These are phyloP conservation scores for Umbelopsis vinacea DNA, from an alignment of 192 early-diverging fungal genomes.

Conservation along the genomic window DNA sequence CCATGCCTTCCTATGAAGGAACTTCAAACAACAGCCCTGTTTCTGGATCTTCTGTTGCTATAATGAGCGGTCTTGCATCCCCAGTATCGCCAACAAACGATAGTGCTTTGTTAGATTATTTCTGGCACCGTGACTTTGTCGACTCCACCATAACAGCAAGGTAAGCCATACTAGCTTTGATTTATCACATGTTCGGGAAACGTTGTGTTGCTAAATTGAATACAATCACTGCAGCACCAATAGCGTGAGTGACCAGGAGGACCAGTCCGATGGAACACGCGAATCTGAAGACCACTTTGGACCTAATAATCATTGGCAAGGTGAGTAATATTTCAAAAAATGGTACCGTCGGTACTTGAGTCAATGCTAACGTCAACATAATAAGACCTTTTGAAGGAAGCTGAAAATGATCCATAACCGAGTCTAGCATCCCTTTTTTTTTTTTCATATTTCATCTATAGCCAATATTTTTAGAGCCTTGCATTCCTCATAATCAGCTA, in stretches of 20 bases:
- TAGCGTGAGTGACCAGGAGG: neutral
- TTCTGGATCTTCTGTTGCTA: constrained; percentile 2
- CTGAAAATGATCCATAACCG: neutral
- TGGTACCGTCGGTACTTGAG: neutral
- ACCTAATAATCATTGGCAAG: constrained; percentile 12
- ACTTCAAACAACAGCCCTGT: neutral
- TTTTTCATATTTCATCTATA: neutral
- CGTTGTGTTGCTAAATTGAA: neutral
- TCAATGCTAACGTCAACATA: neutral
- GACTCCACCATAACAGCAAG: neutral
- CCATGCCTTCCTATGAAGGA: neutral
- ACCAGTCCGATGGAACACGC: neutral
- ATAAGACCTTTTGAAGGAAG: constrained; percentile 7
- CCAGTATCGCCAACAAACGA: constrained; percentile 15
- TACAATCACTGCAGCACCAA: neutral
- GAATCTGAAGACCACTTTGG: neutral
- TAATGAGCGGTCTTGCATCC: neutral
- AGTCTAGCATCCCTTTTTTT: neutral
- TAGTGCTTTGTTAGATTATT: constrained; percentile 4
- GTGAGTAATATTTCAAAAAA: neutral
- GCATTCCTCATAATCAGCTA: neutral
- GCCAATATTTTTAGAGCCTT: neutral
- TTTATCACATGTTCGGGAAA: neutral
- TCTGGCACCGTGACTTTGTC: neutral
- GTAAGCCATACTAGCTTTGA: neutral